A percentile compares a stretch with the other conserved stretches of the same genome.
Conservation (phyloP, 2,329 filamentous ascomycete genomes). For the Microdochium bolleyi region DNA sequence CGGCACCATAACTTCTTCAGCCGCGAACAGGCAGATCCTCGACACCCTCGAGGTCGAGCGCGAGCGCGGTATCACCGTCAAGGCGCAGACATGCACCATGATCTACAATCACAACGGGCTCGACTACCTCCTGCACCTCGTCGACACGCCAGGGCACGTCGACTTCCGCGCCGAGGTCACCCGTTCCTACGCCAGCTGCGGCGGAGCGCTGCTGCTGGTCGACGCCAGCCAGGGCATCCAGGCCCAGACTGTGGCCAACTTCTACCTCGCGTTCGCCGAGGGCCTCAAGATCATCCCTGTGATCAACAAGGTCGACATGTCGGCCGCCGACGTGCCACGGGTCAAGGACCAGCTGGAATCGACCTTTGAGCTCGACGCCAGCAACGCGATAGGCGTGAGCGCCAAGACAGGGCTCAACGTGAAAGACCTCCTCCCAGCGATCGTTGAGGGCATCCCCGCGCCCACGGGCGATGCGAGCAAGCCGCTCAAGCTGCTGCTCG, state of each 20-base stretch:
- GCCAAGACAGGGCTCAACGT: conserved; percentile 94
- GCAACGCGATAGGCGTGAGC: conserved; percentile 65
- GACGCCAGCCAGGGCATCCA: conserved; percentile 96
- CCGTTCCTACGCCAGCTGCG: conserved; percentile 90
- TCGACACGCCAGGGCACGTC: conserved; percentile 95
- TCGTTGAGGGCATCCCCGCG: conserved; percentile 77
- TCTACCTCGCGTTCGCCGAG: conserved; percentile 93
- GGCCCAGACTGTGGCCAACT: conserved; percentile 97
- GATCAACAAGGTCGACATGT: conserved; percentile 93
- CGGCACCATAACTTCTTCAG: conserved; percentile 78
- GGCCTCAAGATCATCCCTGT: conserved; percentile 81
- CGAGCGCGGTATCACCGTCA: conserved; percentile 94
- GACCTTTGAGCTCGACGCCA: conserved; percentile 80
- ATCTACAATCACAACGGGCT: conserved; percentile 78
- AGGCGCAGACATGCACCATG: conserved; percentile 98
- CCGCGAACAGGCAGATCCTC: conserved; percentile 84
- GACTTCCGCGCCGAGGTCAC: conserved; percentile 97
- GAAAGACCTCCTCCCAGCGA: conserved; percentile 69
- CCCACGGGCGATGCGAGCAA: conserved; percentile 66
- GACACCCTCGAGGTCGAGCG: conserved; percentile 97
- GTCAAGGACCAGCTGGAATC: conserved; percentile 80
- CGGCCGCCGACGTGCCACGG: conserved; percentile 77
- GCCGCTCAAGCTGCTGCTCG: conserved; percentile 76
- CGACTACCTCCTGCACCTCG: conserved; percentile 89
- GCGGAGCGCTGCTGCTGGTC: conserved; percentile 83